Percentiles rank a stretch among this genome's conserved stretches.
These are phyloP conservation scores for Lepidium campestre DNA, from an alignment of 441 rosid species.

Conservation along the genomic window DNA sequence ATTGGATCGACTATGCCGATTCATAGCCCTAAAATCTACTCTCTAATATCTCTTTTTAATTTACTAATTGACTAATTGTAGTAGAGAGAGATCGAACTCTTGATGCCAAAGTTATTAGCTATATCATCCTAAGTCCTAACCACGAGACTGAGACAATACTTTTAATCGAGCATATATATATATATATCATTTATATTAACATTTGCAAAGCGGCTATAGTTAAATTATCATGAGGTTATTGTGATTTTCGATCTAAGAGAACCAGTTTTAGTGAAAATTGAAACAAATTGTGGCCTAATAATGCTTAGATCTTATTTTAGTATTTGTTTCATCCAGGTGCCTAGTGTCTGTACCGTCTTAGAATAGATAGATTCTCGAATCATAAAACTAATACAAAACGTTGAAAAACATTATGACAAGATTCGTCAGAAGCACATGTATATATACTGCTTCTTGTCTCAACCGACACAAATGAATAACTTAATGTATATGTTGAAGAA, in stretches of 20 bases:
- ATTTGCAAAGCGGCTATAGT: background rate
- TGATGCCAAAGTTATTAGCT: too few species aligned
- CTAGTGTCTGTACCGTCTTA: background rate
- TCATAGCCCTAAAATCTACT: too few species aligned
- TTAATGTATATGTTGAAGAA: background rate
- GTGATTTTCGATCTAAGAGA: background rate
- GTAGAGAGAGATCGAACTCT: too few species aligned
- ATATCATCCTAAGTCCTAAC: too few species aligned
- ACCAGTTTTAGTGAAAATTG: background rate
- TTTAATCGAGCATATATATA: too few species aligned
- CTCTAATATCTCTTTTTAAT: too few species aligned
- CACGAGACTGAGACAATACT: too few species aligned
- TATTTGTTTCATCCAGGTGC: background rate
- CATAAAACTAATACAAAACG: background rate
- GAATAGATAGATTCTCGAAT: background rate
- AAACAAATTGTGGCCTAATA: background rate
- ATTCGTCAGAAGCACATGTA: background rate
- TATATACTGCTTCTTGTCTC: background rate
- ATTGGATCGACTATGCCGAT: too few species aligned
- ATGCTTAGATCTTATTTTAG: background rate
- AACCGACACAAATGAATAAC: background rate
- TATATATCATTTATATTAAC: background rate
- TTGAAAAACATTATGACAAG: background rate
- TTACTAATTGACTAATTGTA: too few species aligned
- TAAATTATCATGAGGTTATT: background rate